Conservation (phyloP, 169 alveolate genomes). For the Neospora caninum region DNA sequence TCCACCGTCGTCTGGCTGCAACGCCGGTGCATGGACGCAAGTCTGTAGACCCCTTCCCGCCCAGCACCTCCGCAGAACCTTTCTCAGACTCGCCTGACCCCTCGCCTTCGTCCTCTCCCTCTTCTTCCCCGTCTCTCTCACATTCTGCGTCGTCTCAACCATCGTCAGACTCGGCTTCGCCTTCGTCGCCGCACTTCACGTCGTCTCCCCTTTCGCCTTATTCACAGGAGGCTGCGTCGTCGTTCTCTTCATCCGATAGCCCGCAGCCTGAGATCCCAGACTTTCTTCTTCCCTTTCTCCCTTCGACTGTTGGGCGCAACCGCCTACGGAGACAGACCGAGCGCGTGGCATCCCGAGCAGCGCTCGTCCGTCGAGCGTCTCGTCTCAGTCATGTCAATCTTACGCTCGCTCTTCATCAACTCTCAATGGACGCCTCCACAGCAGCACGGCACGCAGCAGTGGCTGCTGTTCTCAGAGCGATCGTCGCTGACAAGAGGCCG, state of each 20-base stretch:
- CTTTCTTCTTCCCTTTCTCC: background rate
- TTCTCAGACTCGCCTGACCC: background rate
- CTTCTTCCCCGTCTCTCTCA: background rate
- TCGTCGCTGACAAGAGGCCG: background rate
- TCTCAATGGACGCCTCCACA: background rate
- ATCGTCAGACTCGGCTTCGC: background rate
- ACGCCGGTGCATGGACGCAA: background rate
- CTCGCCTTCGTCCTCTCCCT: background rate
- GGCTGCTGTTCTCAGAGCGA: background rate
- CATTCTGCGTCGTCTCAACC: background rate
- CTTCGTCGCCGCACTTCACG: background rate
- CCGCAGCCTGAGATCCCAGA: background rate
- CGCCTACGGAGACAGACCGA: background rate
- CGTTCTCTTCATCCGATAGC: background rate
- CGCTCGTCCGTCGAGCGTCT: background rate
- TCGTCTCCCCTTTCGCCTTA: background rate
- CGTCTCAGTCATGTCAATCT: background rate
- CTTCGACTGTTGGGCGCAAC: slow-evolving; percentile 4
- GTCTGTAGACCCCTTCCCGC: background rate
- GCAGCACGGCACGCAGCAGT: background rate
- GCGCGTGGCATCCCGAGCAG: background rate
- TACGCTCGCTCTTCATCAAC: background rate
- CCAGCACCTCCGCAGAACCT: background rate
- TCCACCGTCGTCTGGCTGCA: no score
- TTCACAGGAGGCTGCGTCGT: background rate